A percentile compares a stretch with the other conserved stretches of the same genome.
phyloP scores from a whole-genome alignment of 352 stramenopile species.

The Phytophthora macrochlamydospora region DNA sequence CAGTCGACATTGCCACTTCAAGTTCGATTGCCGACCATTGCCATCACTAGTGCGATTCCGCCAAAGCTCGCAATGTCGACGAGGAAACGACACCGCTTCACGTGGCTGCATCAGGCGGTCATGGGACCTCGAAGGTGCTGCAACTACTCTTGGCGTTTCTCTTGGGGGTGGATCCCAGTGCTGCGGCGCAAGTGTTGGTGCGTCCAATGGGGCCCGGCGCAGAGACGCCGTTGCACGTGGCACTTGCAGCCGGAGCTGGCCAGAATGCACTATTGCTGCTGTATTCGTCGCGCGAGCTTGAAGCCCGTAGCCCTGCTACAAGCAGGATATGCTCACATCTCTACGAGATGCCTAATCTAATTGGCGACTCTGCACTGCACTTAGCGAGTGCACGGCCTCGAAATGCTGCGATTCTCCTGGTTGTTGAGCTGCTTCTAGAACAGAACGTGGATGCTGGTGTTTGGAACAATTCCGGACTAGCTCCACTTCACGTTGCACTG shows the following conservation, averaged over 20 bases:
- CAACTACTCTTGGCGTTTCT: slow-evolving; percentile 50
- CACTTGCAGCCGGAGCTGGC: slow-evolving; percentile 39
- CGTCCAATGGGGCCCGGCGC: slow-evolving; percentile 21
- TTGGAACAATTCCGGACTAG: slow-evolving; percentile 57
- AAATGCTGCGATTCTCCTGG: slow-evolving; percentile 37
- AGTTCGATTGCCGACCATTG: slow-evolving; percentile 39
- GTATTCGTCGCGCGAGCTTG: slow-evolving; percentile 32
- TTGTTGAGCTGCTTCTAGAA: slow-evolving; percentile 53
- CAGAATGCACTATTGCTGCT: slow-evolving; percentile 54
- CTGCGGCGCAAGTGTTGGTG: slow-evolving; percentile 25
- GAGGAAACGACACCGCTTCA: slow-evolving; percentile 42
- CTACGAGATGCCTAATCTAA: slow-evolving; percentile 31
- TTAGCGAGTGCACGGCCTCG: slow-evolving; percentile 49
- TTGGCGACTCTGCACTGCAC: slow-evolving; percentile 54
- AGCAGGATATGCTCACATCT: slow-evolving; percentile 27
- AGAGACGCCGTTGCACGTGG: slow-evolving; percentile 54
- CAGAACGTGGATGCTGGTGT: slow-evolving; percentile 43
- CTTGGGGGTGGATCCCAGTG: slow-evolving; percentile 11
- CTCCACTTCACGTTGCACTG: slow-evolving; percentile 66
- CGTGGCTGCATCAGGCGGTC: slow-evolving; percentile 44
- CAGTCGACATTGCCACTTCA: slow-evolving; percentile 26
- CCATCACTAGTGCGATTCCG: slow-evolving; percentile 15
- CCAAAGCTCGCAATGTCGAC: slow-evolving; percentile 43
- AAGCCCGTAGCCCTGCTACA: slow-evolving; percentile 17
- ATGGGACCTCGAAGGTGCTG: slow-evolving; percentile 41